Evolutionary conservation across 1,139 yeast genomes (phyloP).

Genomic region (Eremothecium gossypii): DNA sequence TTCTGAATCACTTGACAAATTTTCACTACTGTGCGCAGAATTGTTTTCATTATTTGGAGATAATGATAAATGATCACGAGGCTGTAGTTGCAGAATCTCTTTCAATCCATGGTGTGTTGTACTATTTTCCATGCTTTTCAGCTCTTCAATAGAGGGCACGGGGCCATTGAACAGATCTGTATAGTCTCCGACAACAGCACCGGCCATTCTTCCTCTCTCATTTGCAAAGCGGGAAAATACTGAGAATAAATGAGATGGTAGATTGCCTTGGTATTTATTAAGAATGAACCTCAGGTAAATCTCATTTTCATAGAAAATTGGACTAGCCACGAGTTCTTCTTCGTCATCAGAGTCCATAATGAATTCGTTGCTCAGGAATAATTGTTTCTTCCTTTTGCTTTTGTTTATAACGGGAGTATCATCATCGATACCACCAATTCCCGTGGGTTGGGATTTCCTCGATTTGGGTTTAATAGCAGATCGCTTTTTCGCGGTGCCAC

Average conservation of each 20-base stretch:
- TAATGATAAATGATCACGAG: neutral
- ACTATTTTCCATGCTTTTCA: slow-evolving; percentile 8
- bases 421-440: neutral
- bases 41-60: too few species aligned
- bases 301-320: slow-evolving; percentile 29
- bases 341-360: slow-evolving; percentile 29
- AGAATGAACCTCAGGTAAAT: slow-evolving; percentile 26
- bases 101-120: slow-evolving; percentile 13
- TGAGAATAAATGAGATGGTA: slow-evolving; percentile 18
- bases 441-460: slow-evolving; percentile 6
- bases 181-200: slow-evolving; percentile 16
- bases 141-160: slow-evolving; percentile 15
- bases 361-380: slow-evolving; percentile 24
- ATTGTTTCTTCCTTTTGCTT: neutral
- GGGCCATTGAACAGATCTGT: slow-evolving; percentile 24
- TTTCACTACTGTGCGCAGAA: too few species aligned
- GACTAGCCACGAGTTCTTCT: slow-evolving; percentile 17
- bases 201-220: slow-evolving; percentile 23
- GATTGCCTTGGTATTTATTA: slow-evolving; percentile 22
- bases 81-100: neutral
- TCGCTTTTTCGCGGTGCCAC: slow-evolving; percentile 22
- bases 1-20: too few species aligned
- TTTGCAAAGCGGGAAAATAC: slow-evolving; percentile 22
- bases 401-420: neutral
- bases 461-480: slow-evolving; percentile 6